Percentiles rank a stretch among this genome's conserved stretches.
Conservation (phyloP, 2,329 filamentous ascomycete genomes). For the Chrysoporthe austroafricana region DNA sequence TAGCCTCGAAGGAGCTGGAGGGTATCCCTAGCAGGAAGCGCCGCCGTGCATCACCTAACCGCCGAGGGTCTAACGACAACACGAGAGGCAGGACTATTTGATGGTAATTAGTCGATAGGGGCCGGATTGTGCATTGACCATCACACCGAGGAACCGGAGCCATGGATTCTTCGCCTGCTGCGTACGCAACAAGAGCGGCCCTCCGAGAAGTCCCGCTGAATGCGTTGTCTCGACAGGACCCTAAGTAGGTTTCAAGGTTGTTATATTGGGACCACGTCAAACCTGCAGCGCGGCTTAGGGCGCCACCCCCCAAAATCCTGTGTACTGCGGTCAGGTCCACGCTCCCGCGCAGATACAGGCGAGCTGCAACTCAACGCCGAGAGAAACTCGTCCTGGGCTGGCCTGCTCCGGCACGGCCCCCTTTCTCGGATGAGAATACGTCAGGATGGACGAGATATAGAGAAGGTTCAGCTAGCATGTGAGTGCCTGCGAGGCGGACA, state of each 20-base stretch:
- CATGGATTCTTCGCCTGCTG: not conserved
- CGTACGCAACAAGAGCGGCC: not conserved
- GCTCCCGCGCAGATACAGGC: too few species aligned
- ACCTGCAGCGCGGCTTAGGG: not conserved
- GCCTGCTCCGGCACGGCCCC: too few species aligned
- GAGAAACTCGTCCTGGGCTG: too few species aligned
- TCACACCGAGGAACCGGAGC: not conserved
- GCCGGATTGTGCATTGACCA: not conserved
- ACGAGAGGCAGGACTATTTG: slow-evolving; percentile 3
- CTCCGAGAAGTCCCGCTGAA: not conserved
- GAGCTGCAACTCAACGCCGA: too few species aligned
- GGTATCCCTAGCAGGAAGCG: not conserved
- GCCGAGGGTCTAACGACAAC: not conserved
- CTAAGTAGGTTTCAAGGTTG: not conserved
- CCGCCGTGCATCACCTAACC: slow-evolving; percentile 1
- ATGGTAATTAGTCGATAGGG: not conserved
- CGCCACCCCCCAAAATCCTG: not conserved
- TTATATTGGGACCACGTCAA: slow-evolving; percentile 9
- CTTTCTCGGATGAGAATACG: too few species aligned
- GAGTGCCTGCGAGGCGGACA: too few species aligned
- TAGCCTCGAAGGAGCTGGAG: slow-evolving; percentile 9
- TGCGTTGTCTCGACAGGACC: slow-evolving; percentile 1
- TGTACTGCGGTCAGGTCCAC: not conserved
- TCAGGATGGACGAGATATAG: too few species aligned
- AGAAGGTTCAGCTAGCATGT: too few species aligned